Evolutionary conservation across 2,329 filamentous ascomycete genomes (phyloP).

Genomic region (Stemphylium beticola): DNA sequence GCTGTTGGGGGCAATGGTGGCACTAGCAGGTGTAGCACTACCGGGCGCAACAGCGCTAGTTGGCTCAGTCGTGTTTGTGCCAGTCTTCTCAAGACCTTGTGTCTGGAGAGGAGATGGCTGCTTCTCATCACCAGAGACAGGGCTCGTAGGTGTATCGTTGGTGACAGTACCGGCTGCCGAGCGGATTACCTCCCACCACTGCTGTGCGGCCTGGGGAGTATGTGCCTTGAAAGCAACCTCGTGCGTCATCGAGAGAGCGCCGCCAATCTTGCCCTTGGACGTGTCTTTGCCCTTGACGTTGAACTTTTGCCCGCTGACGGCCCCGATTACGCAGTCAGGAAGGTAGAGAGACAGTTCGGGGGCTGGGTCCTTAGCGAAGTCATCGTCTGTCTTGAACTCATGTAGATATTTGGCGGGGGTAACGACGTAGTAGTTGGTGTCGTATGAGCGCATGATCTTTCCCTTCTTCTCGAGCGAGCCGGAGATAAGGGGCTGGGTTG

Average conservation of each 20-base stretch:
- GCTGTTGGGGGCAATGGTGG: conserved; percentile 20
- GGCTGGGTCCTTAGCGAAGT: conserved; percentile 71
- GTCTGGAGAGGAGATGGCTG: conserved; percentile 42
- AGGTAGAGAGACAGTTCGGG: conserved; percentile 92
- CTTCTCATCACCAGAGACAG: conserved; percentile 31
- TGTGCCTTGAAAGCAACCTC: conserved; percentile 90
- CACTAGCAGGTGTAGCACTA: conserved; percentile 9
- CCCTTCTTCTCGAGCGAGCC: conserved; percentile 90
- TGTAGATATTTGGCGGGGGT: conserved; percentile 88
- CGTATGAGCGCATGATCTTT: conserved; percentile 82
- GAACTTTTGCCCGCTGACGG: conserved; percentile 79
- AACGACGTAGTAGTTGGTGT: conserved; percentile 85
- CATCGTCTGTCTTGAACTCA: conserved; percentile 93
- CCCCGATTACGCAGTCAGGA: conserved; percentile 83
- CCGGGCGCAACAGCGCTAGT: conserved; percentile 4
- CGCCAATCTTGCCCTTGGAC: conserved; percentile 75
- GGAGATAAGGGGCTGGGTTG: conserved; percentile 84
- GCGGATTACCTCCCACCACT: conserved; percentile 81
- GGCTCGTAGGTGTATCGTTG: conserved; percentile 50
- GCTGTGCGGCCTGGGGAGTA: conserved; percentile 76
- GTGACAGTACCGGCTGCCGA: conserved; percentile 61
- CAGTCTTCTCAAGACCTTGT: conserved; percentile 35
- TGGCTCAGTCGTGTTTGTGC: conserved; percentile 17
- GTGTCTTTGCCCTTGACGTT: conserved; percentile 94
- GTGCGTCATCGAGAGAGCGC: conserved; percentile 78